Base-by-base conservation (phyloP, 2,329 filamentous ascomycete genomes). In the Fragosphaeria purpurea region DNA sequence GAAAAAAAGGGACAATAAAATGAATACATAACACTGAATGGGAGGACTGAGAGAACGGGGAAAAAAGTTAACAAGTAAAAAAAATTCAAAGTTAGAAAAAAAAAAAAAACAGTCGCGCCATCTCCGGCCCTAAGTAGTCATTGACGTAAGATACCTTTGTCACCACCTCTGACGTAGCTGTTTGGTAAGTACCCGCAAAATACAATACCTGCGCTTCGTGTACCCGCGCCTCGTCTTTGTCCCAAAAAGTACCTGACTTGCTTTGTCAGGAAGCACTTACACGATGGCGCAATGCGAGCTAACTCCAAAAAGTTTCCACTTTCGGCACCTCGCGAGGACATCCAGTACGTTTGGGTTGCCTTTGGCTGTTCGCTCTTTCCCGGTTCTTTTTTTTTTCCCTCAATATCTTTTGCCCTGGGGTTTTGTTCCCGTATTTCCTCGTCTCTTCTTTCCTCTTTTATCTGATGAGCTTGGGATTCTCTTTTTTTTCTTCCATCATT, bases 201-300 rank as follows among this genome's bases (percentile, higher is more conserved):
- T 22, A 22, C 22, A 22, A 22, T 22, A 22, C 22, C 22, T 22
- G 22, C 22, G 22, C 22, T 22, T 22, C 22, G 22, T 22, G 22
- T 22, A 22, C 22, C 22, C n/a, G 6, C 41, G 6, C 2, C 11
- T 42, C 22, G 13, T 22, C 22, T 22, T 22, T 22, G 22, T 22
- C 22, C 22, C 22, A 22, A 22, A 22, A 22, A 37, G 11, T 7
- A 37, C 41, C 13, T 7, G 30, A 6, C 34, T 44, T 48, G 46
- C 51, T 50, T 48, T 43, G 48, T 50, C 41, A 48, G 31, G 34
- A 12, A 44, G 37, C 46, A 53, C 52, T 53, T 53, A 53, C 53
- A 53, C 51, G 52, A 57, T 57, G 50, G 55, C 55, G 55, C 55
- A 55, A 57, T 57, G 50, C 53, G 55, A 57, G 55, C 55, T 57